These are phyloP conservation scores for Paramecium pentaurelia DNA, from an alignment of 73 alveolate genomes.

Conservation along the genomic window DNA sequence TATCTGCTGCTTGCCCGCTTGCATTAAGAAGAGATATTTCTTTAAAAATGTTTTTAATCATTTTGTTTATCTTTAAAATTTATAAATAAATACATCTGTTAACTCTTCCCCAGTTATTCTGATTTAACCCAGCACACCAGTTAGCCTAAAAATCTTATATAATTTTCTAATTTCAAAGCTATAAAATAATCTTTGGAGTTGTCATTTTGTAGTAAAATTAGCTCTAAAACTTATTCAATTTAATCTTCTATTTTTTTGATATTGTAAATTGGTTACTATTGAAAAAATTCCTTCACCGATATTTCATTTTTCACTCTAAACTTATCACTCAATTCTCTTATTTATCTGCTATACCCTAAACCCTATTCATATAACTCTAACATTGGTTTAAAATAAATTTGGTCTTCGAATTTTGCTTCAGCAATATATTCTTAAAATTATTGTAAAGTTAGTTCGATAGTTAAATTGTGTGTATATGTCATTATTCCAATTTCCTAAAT, in stretches of 20 bases:
- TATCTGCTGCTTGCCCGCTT: conserved; percentile 30
- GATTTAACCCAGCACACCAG: conserved; percentile 30
- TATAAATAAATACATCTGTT: background rate
- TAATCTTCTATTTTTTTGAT: background rate
- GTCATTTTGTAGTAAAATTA: background rate
- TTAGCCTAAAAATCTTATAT: background rate
- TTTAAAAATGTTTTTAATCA: conserved; percentile 20
- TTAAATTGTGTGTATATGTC: conserved; percentile 41
- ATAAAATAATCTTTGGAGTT: background rate
- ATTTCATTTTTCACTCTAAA: background rate
- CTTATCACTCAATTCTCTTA: background rate
- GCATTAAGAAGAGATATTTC: conserved; percentile 44
- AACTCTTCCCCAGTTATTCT: conserved; percentile 31
- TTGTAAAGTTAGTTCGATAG: background rate
- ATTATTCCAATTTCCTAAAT: conserved; percentile 37
- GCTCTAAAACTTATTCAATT: background rate
- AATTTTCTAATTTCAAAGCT: background rate
- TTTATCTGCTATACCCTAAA: background rate
- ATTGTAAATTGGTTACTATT: background rate
- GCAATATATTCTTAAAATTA: background rate
- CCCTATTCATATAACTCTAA: background rate
- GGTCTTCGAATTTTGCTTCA: conserved; percentile 20
- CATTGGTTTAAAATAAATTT: background rate
- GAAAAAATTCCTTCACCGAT: conserved; percentile 3
- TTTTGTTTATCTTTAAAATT: background rate